Percentiles rank a stretch among this genome's conserved stretches.
Conservation (phyloP, 768 basidiomycete genomes). For the Phaeotremella fagi region DNA sequence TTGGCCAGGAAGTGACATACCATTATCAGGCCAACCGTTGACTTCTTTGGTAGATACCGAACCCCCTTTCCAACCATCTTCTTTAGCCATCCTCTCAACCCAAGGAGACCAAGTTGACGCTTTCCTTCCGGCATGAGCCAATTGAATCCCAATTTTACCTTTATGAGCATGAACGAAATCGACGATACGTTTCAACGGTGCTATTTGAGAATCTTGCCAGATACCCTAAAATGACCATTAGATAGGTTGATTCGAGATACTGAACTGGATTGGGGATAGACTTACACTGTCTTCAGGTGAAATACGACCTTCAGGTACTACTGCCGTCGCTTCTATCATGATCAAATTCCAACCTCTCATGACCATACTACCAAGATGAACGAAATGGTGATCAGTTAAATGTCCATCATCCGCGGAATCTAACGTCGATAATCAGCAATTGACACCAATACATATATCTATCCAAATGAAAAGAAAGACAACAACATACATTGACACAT, state of each 20-base stretch:
- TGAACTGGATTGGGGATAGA: neutral
- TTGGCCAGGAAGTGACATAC: conserved; percentile 45
- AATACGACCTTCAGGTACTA: conserved; percentile 65
- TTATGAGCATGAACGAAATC: conserved; percentile 69
- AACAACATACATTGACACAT: conserved; percentile 66
- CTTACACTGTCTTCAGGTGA: conserved; percentile 62
- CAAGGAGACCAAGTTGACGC: conserved; percentile 67
- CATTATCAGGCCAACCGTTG: conserved; percentile 65
- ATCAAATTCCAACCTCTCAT: conserved; percentile 67
- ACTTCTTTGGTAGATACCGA: conserved; percentile 55
- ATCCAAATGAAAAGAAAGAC: neutral
- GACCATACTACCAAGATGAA: conserved; percentile 68
- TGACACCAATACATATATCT: too few relatives aligned
- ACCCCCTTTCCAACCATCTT: conserved; percentile 31
- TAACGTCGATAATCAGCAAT: too few relatives aligned
- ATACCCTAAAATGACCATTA: conserved; percentile 56
- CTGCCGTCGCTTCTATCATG: conserved; percentile 68
- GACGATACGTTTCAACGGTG: conserved; percentile 64
- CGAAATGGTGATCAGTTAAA: conserved; percentile 76
- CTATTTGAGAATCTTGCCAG: conserved; percentile 73
- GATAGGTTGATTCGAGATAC: neutral
- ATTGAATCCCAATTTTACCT: conserved; percentile 69
- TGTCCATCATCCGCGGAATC: conserved; percentile 68
- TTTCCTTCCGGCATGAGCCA: conserved; percentile 78
- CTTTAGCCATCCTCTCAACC: conserved; percentile 50